phyloP scores from a whole-genome alignment of 805 yeast species.

The Lipomyces sp. region DNA sequence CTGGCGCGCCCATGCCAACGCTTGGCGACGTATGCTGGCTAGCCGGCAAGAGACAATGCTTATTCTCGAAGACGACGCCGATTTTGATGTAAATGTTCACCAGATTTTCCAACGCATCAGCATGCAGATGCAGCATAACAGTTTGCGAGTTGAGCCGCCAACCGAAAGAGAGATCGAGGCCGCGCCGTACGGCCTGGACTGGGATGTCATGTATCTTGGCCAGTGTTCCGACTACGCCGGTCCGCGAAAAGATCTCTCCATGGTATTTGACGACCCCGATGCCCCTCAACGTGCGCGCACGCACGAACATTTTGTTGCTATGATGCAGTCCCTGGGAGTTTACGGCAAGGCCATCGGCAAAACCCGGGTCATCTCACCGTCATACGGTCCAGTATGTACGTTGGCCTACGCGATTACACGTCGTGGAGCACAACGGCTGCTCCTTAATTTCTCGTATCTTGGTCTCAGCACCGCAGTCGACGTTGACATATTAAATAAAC shows the following conservation, averaged over 20 bases:
- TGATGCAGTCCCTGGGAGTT: constrained; percentile 17
- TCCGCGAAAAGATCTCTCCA: constrained; percentile 22
- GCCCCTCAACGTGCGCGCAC: constrained; percentile 17
- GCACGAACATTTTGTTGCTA: constrained; percentile 14
- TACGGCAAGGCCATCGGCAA: constrained; percentile 21
- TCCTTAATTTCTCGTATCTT: constrained; percentile 12
- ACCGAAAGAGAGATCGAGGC: constrained; percentile 20
- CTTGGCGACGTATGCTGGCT: constrained; percentile 25
- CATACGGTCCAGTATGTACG: constrained; percentile 30
- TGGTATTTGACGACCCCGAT: constrained; percentile 21
- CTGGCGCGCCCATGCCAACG: constrained; percentile 33
- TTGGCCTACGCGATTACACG: constrained; percentile 24
- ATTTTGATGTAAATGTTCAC: constrained; percentile 27
- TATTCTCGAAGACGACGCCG: constrained; percentile 30
- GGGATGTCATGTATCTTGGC: constrained; percentile 30
- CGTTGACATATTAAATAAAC: constrained; percentile 9
- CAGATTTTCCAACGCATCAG: constrained; percentile 21
- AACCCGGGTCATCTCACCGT: constrained; percentile 18
- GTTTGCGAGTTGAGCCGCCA: constrained; percentile 19
- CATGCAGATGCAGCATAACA: constrained; percentile 27
- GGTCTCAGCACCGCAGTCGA: constrained; percentile 12
- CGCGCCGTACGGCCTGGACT: constrained; percentile 31
- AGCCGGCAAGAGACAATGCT: constrained; percentile 19
- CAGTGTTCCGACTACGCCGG: constrained; percentile 28
- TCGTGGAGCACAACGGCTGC: constrained; percentile 16